These are phyloP conservation scores for Dicorynia guianensis DNA, from an alignment of 306 rosid species.

Conservation along the genomic window DNA sequence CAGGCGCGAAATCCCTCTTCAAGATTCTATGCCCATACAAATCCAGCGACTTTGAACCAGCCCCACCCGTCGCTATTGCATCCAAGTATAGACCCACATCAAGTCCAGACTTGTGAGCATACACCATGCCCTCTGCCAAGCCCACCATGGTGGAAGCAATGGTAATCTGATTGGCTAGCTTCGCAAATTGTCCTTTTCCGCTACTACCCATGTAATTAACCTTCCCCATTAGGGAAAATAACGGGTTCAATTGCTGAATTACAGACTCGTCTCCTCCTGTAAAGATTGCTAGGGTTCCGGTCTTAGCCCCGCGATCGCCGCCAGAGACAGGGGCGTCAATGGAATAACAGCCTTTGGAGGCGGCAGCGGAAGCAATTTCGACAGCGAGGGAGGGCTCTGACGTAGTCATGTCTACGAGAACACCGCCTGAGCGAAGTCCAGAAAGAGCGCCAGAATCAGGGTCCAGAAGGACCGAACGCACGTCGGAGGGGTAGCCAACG, in stretches of 20 bases:
- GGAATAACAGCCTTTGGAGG: conserved; percentile 58
- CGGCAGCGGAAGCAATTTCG: conserved; percentile 67
- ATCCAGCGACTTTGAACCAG: conserved; percentile 76
- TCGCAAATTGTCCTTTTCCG: conserved; percentile 92
- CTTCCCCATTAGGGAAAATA: conserved; percentile 60
- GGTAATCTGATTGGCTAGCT: conserved; percentile 82
- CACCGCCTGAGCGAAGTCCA: conserved; percentile 77
- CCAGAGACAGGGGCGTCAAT: conserved; percentile 93
- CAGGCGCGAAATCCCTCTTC: conserved; percentile 81
- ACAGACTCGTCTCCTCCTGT: conserved; percentile 57
- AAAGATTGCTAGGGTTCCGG: conserved; percentile 53
- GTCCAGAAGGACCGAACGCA: conserved; percentile 83
- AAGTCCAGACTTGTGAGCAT: conserved; percentile 81
- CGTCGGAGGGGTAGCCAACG: conserved; percentile 95
- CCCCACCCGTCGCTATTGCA: conserved; percentile 80
- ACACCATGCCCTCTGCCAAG: conserved; percentile 83
- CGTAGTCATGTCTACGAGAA: conserved; percentile 92
- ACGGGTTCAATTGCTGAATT: conserved; percentile 35
- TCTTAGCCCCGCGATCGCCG: conserved; percentile 73
- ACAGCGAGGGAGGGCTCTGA: conserved; percentile 92
- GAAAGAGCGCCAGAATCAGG: conserved; percentile 77
- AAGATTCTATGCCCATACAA: conserved; percentile 67
- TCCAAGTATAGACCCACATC: conserved; percentile 68
- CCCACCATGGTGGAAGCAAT: conserved; percentile 89
- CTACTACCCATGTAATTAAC: conserved; percentile 85